Evolutionary conservation across 2,329 filamentous ascomycete genomes (phyloP), one percentile per base, ranked within the genome.

Genomic region (Malbranchea cinnamomea): DNA sequence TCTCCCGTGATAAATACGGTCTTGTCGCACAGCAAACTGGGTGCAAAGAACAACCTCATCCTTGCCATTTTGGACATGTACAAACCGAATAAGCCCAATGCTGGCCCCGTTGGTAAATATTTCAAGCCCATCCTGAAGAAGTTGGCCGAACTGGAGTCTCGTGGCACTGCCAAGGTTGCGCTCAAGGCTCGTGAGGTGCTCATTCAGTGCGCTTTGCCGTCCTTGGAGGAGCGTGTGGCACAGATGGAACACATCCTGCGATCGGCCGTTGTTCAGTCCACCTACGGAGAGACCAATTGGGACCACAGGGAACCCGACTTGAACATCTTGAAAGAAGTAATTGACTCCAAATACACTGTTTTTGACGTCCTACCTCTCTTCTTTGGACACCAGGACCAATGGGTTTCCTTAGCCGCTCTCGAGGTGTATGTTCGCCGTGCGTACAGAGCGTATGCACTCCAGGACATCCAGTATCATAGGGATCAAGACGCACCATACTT

Each of bases 161-260:
- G 60, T 60, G 74, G 63, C 49, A 89, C 87, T 7, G 82, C 87
- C 41, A 98, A 95, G 74, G 87, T 98, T 23, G 83, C 87, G 0
- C 70, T 98, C 42, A 98, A 98, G 68, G 87, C 89, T 26, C 80
- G 89, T 51, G 89, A 98, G 62, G 78, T 95, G 30, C 76, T 98
- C 47, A 98, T 98, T 40, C 89, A 95, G 59, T 94, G 84, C 52
- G 85, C 89, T 31, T 71, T 98, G 53, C 89, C 89, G 11, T 98
- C 89, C 3, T 67, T 98, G 12, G 89, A 95, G 57, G 89, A 98
- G 67, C 78, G 89, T 44, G 80, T 81, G 15, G 71, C 78, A 5
- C 89, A 98, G 63, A 94, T 98, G 87, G 89, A 95, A 65, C 87
- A 95, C 57, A 98, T 98, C 41, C 68, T 98, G 32, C 81, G 85